These are phyloP conservation scores for Neurospora sp. DNA, from an alignment of 495 filamentous ascomycete genomes.

Conservation along the genomic window DNA sequence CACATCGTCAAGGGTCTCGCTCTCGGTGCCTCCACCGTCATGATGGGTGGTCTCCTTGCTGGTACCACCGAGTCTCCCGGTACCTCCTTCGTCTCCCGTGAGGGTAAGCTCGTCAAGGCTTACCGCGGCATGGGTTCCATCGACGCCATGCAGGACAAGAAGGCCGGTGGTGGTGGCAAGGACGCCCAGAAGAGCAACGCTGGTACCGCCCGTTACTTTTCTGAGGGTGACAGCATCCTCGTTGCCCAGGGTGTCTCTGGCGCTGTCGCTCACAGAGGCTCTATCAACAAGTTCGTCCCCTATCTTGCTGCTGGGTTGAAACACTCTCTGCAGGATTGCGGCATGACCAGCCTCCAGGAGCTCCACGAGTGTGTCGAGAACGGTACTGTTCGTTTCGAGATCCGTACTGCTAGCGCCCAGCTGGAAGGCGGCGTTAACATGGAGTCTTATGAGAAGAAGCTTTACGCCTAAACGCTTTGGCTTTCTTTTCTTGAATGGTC, in stretches of 20 bases:
- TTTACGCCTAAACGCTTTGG: conserved; percentile 60
- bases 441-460: conserved; percentile 98
- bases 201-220: conserved; percentile 96
- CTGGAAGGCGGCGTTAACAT: conserved; percentile 94
- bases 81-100: conserved; percentile 88
- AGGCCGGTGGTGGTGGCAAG: conserved; percentile 57
- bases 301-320: conserved; percentile 93
- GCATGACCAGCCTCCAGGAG: conserved; percentile 63
- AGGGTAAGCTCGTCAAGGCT: conserved; percentile 96
- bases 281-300: conserved; percentile 86
- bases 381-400: conserved; percentile 82
- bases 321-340: conserved; percentile 95
- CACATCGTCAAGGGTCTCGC: conserved; percentile 98
- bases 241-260: conserved; percentile 94
- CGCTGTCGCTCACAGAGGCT: conserved; percentile 52
- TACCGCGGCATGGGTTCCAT: conserved; percentile 99
- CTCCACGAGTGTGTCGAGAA: conserved; percentile 67
- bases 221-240: conserved; percentile 84
- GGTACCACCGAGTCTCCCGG: conserved; percentile 97
- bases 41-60: conserved; percentile 98
- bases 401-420: conserved; percentile 87
- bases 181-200: conserved; percentile 83
- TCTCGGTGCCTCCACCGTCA: conserved; percentile 87
- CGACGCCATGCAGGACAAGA: conserved; percentile 99
- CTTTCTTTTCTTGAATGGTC: neutral